Base-by-base conservation (phyloP, 2,329 filamentous ascomycete genomes). In the Aspergillus latus region DNA sequence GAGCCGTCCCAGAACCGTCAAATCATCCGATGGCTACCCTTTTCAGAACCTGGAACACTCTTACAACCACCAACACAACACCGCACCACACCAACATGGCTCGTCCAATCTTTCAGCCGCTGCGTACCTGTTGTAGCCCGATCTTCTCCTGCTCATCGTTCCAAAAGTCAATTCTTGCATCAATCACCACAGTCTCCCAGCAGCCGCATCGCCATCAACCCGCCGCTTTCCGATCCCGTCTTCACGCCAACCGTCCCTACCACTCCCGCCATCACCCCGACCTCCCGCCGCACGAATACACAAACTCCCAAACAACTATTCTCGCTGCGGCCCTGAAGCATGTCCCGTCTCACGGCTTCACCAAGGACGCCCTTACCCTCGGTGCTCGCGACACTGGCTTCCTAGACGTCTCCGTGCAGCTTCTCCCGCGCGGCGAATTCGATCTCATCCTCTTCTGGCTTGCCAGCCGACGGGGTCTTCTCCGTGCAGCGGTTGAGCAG, bases 361-460 rank as follows among this genome's bases (percentile, higher is more conserved):
- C 90, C 0, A 77, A 81, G 48, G 80, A 84, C 16, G 80, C 92
- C 0, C 81, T 99, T 8, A 83, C 84, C 44, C 82, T 89, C 21
- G 94, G 93, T 59, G 90, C 90, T 59, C 86, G 86, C 67, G 91
- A 96, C 67, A 86, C 87, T 15, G 92, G 92, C 44, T 96, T 93
- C 72, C 85, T 91, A 51, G 90, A 94, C 69, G 91, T 93, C 57
- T 92, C 90, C 57, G 85, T 89, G 8, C 92, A 91, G 68, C 78
- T 97, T 15, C 85, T 99, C 54, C 86, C 90, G 1, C 82, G 87
- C 42, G 90, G 90, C 7, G 83, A 87, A 21, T 96, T 96, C 75
- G 88, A 89, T 65, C 81, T 99, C 29, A 86, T 97, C 63, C 65
- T 76, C 29, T 76, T 74, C 62, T 76, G 72, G 72, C 64, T 75